phyloP scores from a whole-genome alignment of 2,329 filamentous ascomycete species.

The Trichoderma koningiopsis region DNA sequence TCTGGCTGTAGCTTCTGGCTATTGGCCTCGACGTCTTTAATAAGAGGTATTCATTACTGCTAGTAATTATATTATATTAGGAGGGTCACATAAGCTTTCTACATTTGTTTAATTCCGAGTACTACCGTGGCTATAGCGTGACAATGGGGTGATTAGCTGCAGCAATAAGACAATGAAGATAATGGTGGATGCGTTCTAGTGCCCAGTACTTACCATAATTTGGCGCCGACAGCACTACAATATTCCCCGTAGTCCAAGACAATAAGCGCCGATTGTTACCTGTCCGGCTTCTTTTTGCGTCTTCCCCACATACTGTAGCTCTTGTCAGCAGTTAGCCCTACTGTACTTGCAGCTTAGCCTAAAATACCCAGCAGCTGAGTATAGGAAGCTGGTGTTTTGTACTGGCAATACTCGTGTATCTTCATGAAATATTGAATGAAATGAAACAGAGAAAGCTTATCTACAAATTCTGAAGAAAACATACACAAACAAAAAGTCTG shows the following conservation, averaged over 20 bases:
- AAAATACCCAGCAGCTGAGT: background rate
- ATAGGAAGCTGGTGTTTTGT: background rate
- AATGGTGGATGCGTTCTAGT: background rate
- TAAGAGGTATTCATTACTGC: background rate
- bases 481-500: background rate
- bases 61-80: background rate
- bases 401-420: background rate
- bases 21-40: background rate
- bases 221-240: background rate
- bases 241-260: background rate
- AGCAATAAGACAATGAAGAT: background rate
- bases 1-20: background rate
- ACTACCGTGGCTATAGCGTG: background rate
- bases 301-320: background rate
- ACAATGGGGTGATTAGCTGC: background rate
- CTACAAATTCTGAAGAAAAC: background rate
- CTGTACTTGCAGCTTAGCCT: background rate
- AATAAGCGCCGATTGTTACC: background rate
- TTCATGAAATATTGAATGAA: background rate
- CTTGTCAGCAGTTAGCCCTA: background rate
- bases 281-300: background rate
- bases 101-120: background rate
- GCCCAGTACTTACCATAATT: background rate
- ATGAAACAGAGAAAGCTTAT: background rate
- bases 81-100: background rate